Base-by-base conservation (phyloP, 106 monocot genomes). In the Xerophyta viscosa region DNA sequence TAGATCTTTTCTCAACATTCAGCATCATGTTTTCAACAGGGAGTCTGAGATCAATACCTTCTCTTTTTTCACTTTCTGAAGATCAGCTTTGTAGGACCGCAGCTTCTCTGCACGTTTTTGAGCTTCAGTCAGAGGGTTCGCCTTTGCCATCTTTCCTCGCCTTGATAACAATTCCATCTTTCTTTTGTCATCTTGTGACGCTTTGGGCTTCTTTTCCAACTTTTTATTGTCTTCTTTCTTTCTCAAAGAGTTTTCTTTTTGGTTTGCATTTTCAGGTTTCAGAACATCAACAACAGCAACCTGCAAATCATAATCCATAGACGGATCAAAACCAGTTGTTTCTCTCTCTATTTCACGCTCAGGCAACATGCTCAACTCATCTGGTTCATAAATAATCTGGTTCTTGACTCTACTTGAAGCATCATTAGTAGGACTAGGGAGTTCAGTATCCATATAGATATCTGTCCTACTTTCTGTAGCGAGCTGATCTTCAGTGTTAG, bases 21-120 rank as follows among this genome's bases (percentile, higher is more conserved):
- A n/a, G n/a, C n/a, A n/a, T n/a, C n/a, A n/a, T n/a, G n/a, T n/a
- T n/a, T n/a, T n/a, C n/a, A n/a, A n/a, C n/a, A n/a, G n/a, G n/a
- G n/a, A n/a, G n/a, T n/a, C n/a, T n/a, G n/a, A n/a, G n/a, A 30
- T 36, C 29, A 48, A 26, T 68, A 90, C 98, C 86, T 72, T 75
- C 48, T 82, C 80, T 69, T 98, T 90, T 63, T 86, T 98, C 31
- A 30, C 55, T 59, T 90, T 98, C 56, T 90, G 89, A 46, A 98
- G 80, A 77, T 98, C 86, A 52, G 73, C 82, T 70, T 98, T 98
- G 62, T 66, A 98, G 45, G 74, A 64, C 18, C 98, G 72, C 36
- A 98, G 46, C 49, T 90, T 90, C 50, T 90, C 83, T 27, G 98
- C 98, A 51, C 90, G 90, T 63, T 82, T 82, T 64, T 80, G 98